These are phyloP conservation scores for Chiua virens DNA, from an alignment of 768 basidiomycete species.

Conservation along the genomic window DNA sequence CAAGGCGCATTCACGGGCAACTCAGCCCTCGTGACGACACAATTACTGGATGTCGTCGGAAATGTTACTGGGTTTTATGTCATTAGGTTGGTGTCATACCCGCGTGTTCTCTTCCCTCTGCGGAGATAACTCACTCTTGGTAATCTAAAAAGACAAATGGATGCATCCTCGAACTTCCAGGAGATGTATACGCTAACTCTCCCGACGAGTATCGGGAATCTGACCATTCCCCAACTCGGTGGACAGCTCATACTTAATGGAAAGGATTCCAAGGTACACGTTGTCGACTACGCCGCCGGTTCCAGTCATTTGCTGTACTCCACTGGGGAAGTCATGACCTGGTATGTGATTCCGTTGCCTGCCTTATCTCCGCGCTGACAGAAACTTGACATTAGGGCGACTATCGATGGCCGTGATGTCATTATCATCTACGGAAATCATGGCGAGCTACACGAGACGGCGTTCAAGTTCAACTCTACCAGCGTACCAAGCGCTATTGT, in stretches of 20 bases:
- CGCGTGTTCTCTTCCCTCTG: too few species aligned
- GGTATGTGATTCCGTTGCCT: slow-evolving; percentile 27
- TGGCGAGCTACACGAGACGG: slow-evolving; percentile 50
- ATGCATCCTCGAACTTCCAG: slow-evolving; percentile 7
- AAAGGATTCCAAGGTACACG: slow-evolving; percentile 52
- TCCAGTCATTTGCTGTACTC: slow-evolving; percentile 45
- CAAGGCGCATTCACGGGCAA: slow-evolving; percentile 49
- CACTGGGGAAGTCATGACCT: slow-evolving; percentile 50
- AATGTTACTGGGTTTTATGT: slow-evolving; percentile 49
- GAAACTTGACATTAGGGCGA: slow-evolving; percentile 35
- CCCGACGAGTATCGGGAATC: slow-evolving; percentile 43
- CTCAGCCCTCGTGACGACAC: slow-evolving; percentile 47
- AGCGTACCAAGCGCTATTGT: slow-evolving; percentile 16
- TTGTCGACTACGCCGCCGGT: slow-evolving; percentile 50
- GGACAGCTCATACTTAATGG: slow-evolving; percentile 45
- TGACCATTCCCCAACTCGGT: slow-evolving; percentile 45
- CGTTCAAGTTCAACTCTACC: slow-evolving; percentile 45
- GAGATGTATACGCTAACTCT: slow-evolving; percentile 39
- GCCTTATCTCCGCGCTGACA: background rate
- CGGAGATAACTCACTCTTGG: background rate
- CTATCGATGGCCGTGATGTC: slow-evolving; percentile 47
- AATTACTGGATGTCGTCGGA: slow-evolving; percentile 47
- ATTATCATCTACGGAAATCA: slow-evolving; percentile 48
- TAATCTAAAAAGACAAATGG: slow-evolving; percentile 13
- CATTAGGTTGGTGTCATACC: too few species aligned